phyloP scores from a whole-genome alignment of 2,329 filamentous ascomycete species.

The Trichoderma sp. region DNA sequence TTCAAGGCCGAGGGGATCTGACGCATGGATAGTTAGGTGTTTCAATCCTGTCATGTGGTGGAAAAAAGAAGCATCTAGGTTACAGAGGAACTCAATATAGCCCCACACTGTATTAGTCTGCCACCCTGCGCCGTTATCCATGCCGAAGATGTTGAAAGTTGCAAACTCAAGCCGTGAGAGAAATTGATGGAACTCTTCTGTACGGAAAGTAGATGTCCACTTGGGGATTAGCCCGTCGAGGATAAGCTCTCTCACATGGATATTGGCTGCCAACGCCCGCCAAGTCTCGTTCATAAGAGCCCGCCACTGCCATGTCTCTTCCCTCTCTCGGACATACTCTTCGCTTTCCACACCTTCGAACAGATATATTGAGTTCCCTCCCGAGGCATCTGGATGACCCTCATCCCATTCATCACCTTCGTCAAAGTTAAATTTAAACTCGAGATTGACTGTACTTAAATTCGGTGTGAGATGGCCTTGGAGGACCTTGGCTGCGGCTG shows the following conservation, averaged over 20 bases:
- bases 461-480: constrained; percentile 2
- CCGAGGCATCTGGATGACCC: neutral
- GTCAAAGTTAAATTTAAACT: neutral
- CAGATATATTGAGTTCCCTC: neutral
- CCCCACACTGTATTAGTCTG: neutral
- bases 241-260: neutral
- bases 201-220: neutral
- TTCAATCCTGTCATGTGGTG: neutral
- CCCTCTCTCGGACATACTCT: neutral
- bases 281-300: constrained; percentile 11
- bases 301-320: neutral
- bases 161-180: neutral
- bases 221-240: neutral
- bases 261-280: neutral
- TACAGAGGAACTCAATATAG: neutral
- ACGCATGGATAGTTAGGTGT: neutral
- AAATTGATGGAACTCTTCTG: constrained; percentile 1
- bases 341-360: neutral
- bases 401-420: neutral
- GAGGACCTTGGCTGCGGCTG: neutral
- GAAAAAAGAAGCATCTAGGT: neutral
- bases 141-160: neutral
- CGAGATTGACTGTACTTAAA: neutral
- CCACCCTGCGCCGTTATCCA: neutral
- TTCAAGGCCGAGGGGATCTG: neutral